Evolutionary conservation across 2,329 filamentous ascomycete species (phyloP), one percentile per base, ranked within the genome.

Genomic region (Penicillium sp.): DNA sequence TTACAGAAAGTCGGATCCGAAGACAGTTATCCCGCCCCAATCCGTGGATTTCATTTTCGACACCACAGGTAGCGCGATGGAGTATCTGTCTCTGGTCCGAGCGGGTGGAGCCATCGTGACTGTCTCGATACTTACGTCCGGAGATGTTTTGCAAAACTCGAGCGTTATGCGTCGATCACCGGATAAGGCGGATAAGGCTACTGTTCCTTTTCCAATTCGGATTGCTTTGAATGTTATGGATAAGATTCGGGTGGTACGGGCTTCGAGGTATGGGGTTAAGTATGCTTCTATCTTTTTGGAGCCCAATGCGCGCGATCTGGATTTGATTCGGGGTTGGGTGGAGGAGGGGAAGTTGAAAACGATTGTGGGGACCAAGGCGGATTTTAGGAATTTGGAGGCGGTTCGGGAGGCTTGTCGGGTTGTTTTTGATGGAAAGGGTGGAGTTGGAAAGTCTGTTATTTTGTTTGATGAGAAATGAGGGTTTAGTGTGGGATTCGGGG

Each of bases 41-140:
- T 78, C 68, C 28, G 75, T 83, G 4, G 81, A 84, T 60, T 75
- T 83, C 53, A 74, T 79, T 28, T 71, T 78, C 47, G 81, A 81
- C 63, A 83, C 81, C 18, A 76, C 78, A 39, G 75, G 71, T 58
- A 60, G 59, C 3, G 67, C 75, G 3, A 63, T 81, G 37, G 55
- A 61, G 3, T 73, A 71, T 39, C 70, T 81, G 74, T 50, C 75
- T 71, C 77, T 76, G 67, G 28, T 79, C 10, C 69, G 68, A 26
- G 68, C 71, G 58, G 54, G 74, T 2, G 70, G 71, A 11, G 23
- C 77, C 3, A 68, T 66, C 29, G 59, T 76, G 9, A 70, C 71
- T 28, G 68, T 75, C 18, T 66, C 68, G 13, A 71, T 66, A 3
- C 48, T 64, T 1, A 73, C 75, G 0, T 73, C 70, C 1, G 74